Evolutionary conservation across 192 early-diverging fungal genomes (phyloP).

Genomic region (Umbelopsis vinacea): DNA sequence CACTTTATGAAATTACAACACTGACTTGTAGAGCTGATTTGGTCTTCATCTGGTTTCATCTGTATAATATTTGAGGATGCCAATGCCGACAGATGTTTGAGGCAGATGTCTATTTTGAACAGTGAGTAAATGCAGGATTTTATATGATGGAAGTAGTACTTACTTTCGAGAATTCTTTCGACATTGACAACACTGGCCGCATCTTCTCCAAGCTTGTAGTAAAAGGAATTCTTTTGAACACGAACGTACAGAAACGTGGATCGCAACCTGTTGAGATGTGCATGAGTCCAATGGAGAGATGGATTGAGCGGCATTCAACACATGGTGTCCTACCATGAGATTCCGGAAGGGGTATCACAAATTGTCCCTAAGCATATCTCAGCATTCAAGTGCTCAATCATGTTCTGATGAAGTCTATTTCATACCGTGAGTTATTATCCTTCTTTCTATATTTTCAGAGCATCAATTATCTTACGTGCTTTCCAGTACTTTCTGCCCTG

Average conservation of each 20-base stretch:
- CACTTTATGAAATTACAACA: neutral
- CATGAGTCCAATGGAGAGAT: neutral
- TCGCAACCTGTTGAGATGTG: slow-evolving; percentile 32
- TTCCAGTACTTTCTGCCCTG: slow-evolving; percentile 60
- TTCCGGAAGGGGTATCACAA: slow-evolving; percentile 41
- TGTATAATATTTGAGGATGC: slow-evolving; percentile 21
- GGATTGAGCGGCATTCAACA: neutral
- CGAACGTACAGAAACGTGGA: slow-evolving; percentile 48
- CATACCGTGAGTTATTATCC: neutral
- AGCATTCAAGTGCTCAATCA: slow-evolving; percentile 79
- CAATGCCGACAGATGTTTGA: slow-evolving; percentile 33
- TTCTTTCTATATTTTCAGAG: neutral
- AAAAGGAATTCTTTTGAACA: slow-evolving; percentile 35
- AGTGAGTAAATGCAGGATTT: neutral
- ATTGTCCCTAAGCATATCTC: slow-evolving; percentile 70
- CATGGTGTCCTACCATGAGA: slow-evolving; percentile 52
- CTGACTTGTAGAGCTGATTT: slow-evolving; percentile 24
- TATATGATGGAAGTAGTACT: neutral
- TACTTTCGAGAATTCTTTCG: slow-evolving; percentile 27
- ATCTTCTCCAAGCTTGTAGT: slow-evolving; percentile 27
- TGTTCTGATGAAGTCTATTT: slow-evolving; percentile 44
- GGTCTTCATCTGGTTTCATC: neutral
- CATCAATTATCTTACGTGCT: slow-evolving; percentile 55
- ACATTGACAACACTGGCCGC: neutral
- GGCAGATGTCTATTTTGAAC: slow-evolving; percentile 31